Evolutionary conservation across 2,329 filamentous ascomycete genomes (phyloP), one percentile per base, ranked within the genome.

Genomic region (Aureobasidium sp.): DNA sequence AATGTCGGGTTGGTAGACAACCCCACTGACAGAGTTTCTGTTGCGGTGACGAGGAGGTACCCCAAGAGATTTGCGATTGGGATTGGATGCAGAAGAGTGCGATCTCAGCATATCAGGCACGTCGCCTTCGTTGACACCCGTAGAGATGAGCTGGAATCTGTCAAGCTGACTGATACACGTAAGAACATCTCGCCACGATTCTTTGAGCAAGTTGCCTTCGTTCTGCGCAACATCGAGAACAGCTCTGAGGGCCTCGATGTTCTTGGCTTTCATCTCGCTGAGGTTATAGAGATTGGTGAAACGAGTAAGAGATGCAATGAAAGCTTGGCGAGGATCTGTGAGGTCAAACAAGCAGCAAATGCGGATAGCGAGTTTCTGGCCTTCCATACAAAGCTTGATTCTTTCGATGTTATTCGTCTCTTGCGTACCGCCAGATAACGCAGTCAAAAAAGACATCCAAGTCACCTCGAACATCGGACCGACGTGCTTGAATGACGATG

Each of bases 371-470:
- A 98, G 78, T 67, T 90, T 95, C 77, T 97, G 89, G 3, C 93
- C 93, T 64, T 98, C 91, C 63, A 98, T 85, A 63, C 93, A 98
- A 6, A 95, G 72, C 65, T 85, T 89, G 68, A 96, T 90, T 14
- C 93, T 88, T 60, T 96, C 90, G 4, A 95, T 76, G 63, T 96
- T 96, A 61, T 95, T 88, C 0, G 88, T 86, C 65, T 95, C 90
- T 62, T 97, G 93, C 67, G 93, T 90, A 61, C 94, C 88, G 47
- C 88, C 90, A 1, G 91, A 96, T 22, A 98, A 78, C 0, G 90
- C 90, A 4, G 91, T 97, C 64, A 98, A 86, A 69, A 96, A 94
- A 8, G 91, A 95, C 91, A 97, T 98, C 93, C 93, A 98, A 0
- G 90, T 94, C 21, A 95, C 90, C 63, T 95, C 90, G 65, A 98